phyloP scores from a whole-genome alignment of 306 rosid genomes.

The Cajanus cajan region DNA sequence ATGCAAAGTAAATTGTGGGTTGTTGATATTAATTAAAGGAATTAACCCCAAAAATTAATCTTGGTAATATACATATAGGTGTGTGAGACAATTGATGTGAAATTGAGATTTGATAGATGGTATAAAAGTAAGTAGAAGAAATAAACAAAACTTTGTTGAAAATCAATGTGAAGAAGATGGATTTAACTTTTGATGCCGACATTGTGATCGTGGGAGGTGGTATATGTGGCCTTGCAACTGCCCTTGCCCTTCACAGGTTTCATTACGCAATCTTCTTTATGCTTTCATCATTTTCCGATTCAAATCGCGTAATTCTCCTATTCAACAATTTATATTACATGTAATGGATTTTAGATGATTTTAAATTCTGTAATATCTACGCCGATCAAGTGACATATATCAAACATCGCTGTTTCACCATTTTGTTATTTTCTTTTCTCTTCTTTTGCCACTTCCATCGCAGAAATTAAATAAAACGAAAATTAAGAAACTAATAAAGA shows the following conservation, averaged over 20 bases:
- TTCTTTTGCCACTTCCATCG: neutral
- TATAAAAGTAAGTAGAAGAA: neutral
- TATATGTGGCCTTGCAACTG: conserved; percentile 68
- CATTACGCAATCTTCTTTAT: neutral
- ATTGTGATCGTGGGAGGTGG: conserved; percentile 67
- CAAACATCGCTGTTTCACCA: neutral
- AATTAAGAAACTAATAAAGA: no score
- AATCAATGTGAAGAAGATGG: conserved; percentile 24
- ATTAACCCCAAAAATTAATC: neutral
- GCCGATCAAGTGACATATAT: neutral
- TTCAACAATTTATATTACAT: neutral
- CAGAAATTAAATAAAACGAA: neutral
- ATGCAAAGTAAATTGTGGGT: conserved; percentile 27
- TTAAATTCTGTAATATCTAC: neutral
- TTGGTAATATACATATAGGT: no score
- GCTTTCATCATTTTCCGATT: neutral
- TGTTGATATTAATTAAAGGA: neutral
- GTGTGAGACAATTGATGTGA: no score
- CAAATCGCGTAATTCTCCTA: neutral
- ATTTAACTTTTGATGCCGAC: conserved; percentile 27
- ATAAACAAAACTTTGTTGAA: neutral
- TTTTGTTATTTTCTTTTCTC: neutral
- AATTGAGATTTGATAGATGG: neutral
- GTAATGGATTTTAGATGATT: neutral
- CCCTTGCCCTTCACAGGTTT: conserved; percentile 68